phyloP scores from a whole-genome alignment of 108 stramenopile species.

The Bacterosira constricta region DNA sequence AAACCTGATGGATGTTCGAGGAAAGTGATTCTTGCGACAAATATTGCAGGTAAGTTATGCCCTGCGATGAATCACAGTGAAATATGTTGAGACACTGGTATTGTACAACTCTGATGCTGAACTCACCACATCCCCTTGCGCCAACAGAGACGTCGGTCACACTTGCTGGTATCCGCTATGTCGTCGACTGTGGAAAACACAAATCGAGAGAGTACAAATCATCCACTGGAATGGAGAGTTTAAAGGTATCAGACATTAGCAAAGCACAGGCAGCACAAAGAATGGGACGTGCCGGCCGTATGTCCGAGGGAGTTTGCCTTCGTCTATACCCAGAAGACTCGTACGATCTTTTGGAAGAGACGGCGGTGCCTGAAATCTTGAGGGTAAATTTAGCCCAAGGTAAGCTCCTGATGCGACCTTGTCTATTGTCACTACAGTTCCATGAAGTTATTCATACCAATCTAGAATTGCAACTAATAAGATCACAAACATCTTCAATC shows the following conservation, averaged over 20 bases:
- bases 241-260: conserved; percentile 70
- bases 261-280: conserved; percentile 80
- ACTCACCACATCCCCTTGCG: too few species aligned
- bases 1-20: conserved; percentile 71
- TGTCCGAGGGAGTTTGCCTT: conserved; percentile 74
- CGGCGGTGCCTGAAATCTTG: conserved; percentile 88
- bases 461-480: too few species aligned
- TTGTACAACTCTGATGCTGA: too few species aligned
- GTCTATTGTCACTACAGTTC: too few species aligned
- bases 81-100: too few species aligned
- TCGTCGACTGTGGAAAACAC: conserved; percentile 93
- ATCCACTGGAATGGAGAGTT: conserved; percentile 87
- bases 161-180: conserved; percentile 94
- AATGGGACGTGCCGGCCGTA: conserved; percentile 82
- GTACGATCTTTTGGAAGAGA: conserved; percentile 60
- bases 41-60: conserved; percentile 75
- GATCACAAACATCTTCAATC: too few species aligned
- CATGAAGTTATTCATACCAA: too few species aligned
- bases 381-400: conserved; percentile 66
- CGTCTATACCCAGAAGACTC: conserved; percentile 80
- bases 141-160: conserved; percentile 99
- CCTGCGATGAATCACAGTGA: too few species aligned
- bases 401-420: too few species aligned
- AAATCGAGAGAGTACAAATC: conserved; percentile 72
- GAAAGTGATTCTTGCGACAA: conserved; percentile 95